Evolutionary conservation across 2,329 filamentous ascomycete genomes (phyloP), one percentile per base, ranked within the genome.

Genomic region (Fusarium burgessii): DNA sequence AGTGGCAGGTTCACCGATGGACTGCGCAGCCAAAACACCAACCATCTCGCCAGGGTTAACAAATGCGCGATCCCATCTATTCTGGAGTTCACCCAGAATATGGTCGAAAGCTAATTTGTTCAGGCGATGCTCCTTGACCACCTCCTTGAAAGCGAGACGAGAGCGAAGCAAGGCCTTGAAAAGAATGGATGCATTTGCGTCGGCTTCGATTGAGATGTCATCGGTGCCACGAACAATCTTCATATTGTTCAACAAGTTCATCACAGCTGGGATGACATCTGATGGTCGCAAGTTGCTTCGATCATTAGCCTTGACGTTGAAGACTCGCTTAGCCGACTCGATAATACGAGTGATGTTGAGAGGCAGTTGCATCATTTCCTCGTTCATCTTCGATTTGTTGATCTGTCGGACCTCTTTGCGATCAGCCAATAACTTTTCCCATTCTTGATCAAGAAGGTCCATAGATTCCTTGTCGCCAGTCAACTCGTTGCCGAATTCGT

Each of bases 11-110:
- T 99, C 96, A 84, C 96, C 96, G 79, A 99, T 99, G 35, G 96
- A 99, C 84, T 99, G 96, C 10, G 97, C 96, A 70, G 96, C 96
- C 77, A 99, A 85, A 25, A 99, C 96, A 84, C 96, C 96, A 61
- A 99, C 96, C 96, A 99, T 99, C 80, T 99, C 97, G 79, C 97
- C 96, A 50, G 96, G 95, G 76, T 91, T 93, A 67, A 97, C 95
- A 75, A 93, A 90, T 49, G 95, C 90, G 76, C 92, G 91, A 38
- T 93, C 89, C 88, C 97, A 99, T 68, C 94, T 90, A 78, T 89
- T 94, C 82, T 97, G 93, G 42, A 99, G 86, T 75, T 97, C 95
- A 72, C 96, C 96, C 41, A 99, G 82, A 49, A 99, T 90, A 78
- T 98, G 95, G 68, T 96, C 92, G 77, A 99, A 95, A 3, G 96